Conservation (phyloP, 192 early-diverging fungal species). For the Mortierella hygrophila region DNA sequence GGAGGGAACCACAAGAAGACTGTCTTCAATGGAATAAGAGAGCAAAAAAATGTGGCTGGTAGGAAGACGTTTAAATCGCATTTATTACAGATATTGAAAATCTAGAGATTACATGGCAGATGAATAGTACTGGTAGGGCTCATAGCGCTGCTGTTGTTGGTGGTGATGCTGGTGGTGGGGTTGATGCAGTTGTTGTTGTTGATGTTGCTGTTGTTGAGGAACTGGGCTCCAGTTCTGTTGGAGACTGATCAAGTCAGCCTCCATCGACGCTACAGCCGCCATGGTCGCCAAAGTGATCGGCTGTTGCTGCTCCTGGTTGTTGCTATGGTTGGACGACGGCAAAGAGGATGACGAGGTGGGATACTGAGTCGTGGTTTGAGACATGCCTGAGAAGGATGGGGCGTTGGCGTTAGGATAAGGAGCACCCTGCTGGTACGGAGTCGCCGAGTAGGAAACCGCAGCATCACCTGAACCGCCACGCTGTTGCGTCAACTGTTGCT, state of each 20-base stretch:
- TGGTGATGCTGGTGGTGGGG: not conserved
- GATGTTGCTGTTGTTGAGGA: not conserved
- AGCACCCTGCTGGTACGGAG: not conserved
- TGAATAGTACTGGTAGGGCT: not conserved
- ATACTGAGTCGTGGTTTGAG: not conserved
- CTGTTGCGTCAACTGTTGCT: not conserved
- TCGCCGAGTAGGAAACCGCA: not conserved
- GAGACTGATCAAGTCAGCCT: constrained; percentile 14
- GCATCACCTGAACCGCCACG: not conserved
- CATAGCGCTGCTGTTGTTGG: not conserved
- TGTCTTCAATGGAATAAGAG: not conserved
- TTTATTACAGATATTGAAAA: not conserved
- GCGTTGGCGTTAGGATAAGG: not conserved
- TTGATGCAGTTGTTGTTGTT: not conserved
- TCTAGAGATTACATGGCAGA: not conserved
- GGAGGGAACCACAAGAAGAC: not conserved
- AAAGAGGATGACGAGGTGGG: not conserved
- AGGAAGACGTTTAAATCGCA: not conserved
- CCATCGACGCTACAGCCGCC: constrained; percentile 1
- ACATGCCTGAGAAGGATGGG: not conserved
- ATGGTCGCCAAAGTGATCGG: constrained; percentile 6
- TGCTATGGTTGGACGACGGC: constrained; percentile 5
- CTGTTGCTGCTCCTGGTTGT: not conserved
- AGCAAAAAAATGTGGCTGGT: not conserved
- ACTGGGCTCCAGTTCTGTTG: constrained; percentile 18